These are phyloP conservation scores for Fusarium penzigii DNA, from an alignment of 2,329 filamentous ascomycete species.

Conservation along the genomic window DNA sequence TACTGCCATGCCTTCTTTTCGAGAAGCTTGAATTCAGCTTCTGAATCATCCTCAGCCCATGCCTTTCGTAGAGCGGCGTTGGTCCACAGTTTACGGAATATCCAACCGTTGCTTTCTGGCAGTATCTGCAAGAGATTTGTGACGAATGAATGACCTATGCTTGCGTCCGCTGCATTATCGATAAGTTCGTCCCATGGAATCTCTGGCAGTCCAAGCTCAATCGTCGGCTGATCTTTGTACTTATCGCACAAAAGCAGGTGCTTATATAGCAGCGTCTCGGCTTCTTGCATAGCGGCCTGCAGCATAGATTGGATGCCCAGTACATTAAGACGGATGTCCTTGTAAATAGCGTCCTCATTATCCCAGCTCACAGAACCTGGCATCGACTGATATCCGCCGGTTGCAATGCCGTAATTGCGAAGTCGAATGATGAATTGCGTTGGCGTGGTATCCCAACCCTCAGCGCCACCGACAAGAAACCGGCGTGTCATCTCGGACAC, in stretches of 20 bases:
- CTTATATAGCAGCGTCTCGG: slow-evolving; percentile 1
- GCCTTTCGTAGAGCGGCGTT: neutral
- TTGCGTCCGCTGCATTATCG: neutral
- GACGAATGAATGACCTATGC: neutral
- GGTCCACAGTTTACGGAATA: neutral
- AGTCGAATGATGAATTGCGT: slow-evolving; percentile 4
- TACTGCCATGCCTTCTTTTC: slow-evolving; percentile 1
- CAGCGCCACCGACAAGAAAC: neutral
- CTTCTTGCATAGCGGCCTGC: neutral
- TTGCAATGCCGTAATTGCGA: neutral
- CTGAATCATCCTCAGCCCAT: neutral
- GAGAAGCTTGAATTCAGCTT: neutral
- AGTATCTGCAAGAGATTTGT: neutral
- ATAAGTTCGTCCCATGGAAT: slow-evolving; percentile 1
- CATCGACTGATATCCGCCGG: neutral
- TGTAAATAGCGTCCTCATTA: neutral
- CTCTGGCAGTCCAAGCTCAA: neutral
- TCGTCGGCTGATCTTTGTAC: neutral
- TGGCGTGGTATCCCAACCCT: slow-evolving; percentile 1
- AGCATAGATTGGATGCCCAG: neutral
- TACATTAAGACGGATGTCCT: neutral
- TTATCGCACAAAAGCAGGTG: neutral
- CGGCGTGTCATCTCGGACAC: slow-evolving; percentile 1
- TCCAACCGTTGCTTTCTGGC: neutral
- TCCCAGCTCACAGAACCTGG: neutral